phyloP scores from a whole-genome alignment of 2,329 filamentous ascomycete species.

The Diaporthe vaccinii region DNA sequence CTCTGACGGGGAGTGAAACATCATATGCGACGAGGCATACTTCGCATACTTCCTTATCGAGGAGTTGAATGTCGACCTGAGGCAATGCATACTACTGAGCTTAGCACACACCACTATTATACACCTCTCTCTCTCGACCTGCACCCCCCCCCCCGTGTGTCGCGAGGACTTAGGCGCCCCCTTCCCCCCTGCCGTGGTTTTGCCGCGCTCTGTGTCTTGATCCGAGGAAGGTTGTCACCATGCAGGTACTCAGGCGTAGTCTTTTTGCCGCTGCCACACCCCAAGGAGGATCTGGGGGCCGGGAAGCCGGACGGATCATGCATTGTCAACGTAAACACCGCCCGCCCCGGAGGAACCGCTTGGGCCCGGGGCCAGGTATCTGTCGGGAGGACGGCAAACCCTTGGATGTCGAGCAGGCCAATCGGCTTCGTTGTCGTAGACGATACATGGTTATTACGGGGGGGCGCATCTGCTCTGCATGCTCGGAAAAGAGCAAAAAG shows the following conservation, averaged over 20 bases:
- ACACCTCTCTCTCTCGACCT: not conserved
- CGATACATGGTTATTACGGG: not conserved
- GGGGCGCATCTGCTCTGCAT: not conserved
- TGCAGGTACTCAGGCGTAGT: constrained; percentile 6
- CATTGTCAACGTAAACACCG: not conserved
- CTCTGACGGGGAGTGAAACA: constrained; percentile 10
- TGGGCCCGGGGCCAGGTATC: not conserved
- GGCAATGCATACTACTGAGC: not conserved
- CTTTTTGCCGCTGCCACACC: not conserved
- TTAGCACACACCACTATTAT: not conserved
- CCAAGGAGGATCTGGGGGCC: constrained; percentile 4
- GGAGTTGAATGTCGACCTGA: not conserved
- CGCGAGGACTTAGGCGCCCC: not conserved
- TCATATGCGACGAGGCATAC: not conserved
- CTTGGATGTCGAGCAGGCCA: constrained; percentile 3
- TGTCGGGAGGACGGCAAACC: not conserved
- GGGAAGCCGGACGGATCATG: not conserved
- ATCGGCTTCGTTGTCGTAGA: constrained; percentile 8
- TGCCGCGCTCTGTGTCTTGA: not conserved
- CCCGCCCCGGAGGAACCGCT: not conserved
- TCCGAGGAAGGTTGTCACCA: not conserved
- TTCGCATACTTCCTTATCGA: not conserved
- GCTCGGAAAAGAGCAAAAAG: not conserved
- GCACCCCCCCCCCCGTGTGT: constrained; percentile 2
- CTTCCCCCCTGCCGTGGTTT: not conserved